These are phyloP conservation scores for Teunomyces gatunensis DNA, from an alignment of 805 yeast species.

Conservation along the genomic window DNA sequence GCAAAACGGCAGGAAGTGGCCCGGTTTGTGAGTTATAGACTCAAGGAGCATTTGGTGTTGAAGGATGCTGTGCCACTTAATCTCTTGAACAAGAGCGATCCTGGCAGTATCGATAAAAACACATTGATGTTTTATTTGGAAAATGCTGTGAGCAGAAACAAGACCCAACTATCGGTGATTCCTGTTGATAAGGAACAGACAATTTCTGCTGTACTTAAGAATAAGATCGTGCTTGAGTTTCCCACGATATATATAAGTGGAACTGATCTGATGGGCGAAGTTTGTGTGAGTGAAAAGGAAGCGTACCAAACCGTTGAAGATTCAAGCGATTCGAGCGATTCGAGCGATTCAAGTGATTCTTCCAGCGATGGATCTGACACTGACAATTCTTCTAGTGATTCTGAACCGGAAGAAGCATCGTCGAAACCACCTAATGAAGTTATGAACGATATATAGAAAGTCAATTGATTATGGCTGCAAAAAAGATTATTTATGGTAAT, in stretches of 20 bases:
- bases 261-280: not conserved
- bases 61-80: constrained; percentile 42
- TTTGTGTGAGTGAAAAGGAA: not conserved
- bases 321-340: not conserved
- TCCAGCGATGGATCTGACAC: constrained; percentile 5
- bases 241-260: constrained; percentile 60
- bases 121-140: constrained; percentile 31
- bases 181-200: constrained; percentile 30
- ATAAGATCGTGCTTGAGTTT: constrained; percentile 67
- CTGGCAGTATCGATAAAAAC: constrained; percentile 20
- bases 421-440: constrained; percentile 15
- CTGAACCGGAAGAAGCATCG: constrained; percentile 35
- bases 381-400: constrained; percentile 8
- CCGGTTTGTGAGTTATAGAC: constrained; percentile 42
- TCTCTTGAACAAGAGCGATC: constrained; percentile 20
- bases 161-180: constrained; percentile 28
- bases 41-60: constrained; percentile 36
- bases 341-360: constrained; percentile 6
- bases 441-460: constrained; percentile 1
- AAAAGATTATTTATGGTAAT: not conserved
- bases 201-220: constrained; percentile 50
- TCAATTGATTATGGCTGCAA: constrained; percentile 1
- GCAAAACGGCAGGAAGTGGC: constrained; percentile 23
- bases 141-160: constrained; percentile 20
- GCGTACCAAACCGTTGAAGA: constrained; percentile 3